These are phyloP conservation scores for Chaetoceros muelleri DNA, from an alignment of 108 stramenopile genomes.

Conservation along the genomic window DNA sequence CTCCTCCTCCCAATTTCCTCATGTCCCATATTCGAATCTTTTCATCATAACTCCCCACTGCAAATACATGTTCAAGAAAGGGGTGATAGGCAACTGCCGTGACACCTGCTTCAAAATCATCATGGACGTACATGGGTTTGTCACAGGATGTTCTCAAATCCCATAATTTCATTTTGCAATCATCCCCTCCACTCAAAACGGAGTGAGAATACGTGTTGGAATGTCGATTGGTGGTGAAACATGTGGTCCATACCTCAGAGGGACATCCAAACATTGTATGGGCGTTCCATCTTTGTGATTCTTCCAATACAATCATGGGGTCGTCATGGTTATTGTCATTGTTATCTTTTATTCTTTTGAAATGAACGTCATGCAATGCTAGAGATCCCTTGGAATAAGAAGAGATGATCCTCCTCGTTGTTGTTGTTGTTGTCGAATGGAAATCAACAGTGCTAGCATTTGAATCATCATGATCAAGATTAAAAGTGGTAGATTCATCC, in stretches of 20 bases:
- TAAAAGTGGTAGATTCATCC: constrained; percentile 16
- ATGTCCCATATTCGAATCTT: constrained; percentile 55
- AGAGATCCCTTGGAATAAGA: constrained; percentile 65
- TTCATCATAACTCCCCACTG: constrained; percentile 76
- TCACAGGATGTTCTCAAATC: constrained; percentile 27
- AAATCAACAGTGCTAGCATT: constrained; percentile 6
- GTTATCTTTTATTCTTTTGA: constrained; percentile 1
- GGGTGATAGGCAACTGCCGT: constrained; percentile 70
- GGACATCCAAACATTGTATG: constrained; percentile 69
- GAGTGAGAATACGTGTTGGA: constrained; percentile 2
- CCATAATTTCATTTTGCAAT: constrained; percentile 55
- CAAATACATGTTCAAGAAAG: constrained; percentile 31
- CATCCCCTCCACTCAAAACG: constrained; percentile 38
- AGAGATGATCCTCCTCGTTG: constrained; percentile 41
- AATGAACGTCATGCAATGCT: constrained; percentile 36
- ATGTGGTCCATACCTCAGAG: constrained; percentile 73
- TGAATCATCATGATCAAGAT: not conserved
- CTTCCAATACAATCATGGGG: constrained; percentile 4
- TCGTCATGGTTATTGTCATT: constrained; percentile 5
- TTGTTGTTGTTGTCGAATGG: constrained; percentile 4
- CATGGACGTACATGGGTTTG: constrained; percentile 21
- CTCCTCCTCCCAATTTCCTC: constrained; percentile 20
- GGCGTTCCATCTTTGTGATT: constrained; percentile 46
- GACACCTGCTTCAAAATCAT: constrained; percentile 70
- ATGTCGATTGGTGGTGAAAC: constrained; percentile 9